A percentile compares a stretch with the other conserved stretches of the same genome.
These are phyloP conservation scores for Saccharomycopsis sp. DNA, from an alignment of 805 yeast species.

Conservation along the genomic window DNA sequence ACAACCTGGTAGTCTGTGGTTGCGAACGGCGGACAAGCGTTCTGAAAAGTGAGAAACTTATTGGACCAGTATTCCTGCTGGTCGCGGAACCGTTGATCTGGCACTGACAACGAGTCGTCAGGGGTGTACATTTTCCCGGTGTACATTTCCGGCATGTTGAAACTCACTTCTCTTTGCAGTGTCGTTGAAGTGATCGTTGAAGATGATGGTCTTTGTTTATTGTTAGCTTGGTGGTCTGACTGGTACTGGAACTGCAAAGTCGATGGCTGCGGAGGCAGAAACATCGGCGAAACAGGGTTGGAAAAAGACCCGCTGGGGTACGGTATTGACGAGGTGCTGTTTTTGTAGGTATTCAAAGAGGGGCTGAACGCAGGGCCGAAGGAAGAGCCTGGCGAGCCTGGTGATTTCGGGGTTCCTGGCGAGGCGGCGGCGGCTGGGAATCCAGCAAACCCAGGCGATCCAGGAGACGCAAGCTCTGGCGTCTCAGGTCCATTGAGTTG, in stretches of 20 bases:
- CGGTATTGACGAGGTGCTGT: not conserved
- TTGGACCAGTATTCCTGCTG: conserved; percentile 31
- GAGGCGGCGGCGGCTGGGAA: not conserved
- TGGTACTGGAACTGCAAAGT: conserved; percentile 26
- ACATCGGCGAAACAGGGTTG: conserved; percentile 16
- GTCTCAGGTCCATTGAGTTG: not conserved
- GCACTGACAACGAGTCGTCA: conserved; percentile 20
- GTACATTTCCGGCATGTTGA: conserved; percentile 11
- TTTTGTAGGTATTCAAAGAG: not conserved
- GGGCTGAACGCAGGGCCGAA: not conserved
- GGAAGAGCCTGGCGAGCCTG: not conserved
- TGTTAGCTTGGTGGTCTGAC: conserved; percentile 10
- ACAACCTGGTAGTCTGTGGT: conserved; percentile 58
- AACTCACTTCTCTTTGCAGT: conserved; percentile 5
- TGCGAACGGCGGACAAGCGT: conserved; percentile 76
- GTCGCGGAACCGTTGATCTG: conserved; percentile 29
- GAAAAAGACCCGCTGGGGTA: conserved; percentile 14
- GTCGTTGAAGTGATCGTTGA: too few species aligned
- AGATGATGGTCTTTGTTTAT: not conserved
- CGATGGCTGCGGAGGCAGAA: conserved; percentile 24
- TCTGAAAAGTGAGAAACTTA: conserved; percentile 61
- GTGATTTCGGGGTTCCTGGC: not conserved
- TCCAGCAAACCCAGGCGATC: too few species aligned
- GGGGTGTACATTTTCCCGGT: conserved; percentile 7
- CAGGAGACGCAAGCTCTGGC: not conserved